Evolutionary conservation across 257 asterid species (phyloP).

Genomic region (Oldenlandia corymbosa): DNA sequence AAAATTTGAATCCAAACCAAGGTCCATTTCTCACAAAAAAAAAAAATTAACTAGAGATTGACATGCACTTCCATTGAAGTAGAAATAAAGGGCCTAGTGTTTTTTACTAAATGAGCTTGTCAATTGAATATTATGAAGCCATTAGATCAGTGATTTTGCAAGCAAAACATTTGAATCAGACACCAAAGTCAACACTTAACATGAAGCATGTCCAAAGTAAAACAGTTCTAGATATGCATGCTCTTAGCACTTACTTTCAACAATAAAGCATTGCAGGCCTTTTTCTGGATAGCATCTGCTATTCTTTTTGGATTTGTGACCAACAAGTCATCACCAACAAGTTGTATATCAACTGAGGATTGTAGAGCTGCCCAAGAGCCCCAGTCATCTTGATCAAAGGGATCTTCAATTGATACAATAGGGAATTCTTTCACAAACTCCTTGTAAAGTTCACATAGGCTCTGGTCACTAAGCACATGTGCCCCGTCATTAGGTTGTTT

Average conservation of each 20-base stretch:
- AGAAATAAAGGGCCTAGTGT: neutral
- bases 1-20: neutral
- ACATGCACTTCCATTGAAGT: neutral
- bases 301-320: constrained; percentile 96
- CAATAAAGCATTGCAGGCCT: constrained; percentile 92
- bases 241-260: constrained; percentile 50
- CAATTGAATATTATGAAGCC: neutral
- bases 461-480: constrained; percentile 65
- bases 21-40: neutral
- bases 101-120: neutral
- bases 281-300: constrained; percentile 78
- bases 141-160: neutral
- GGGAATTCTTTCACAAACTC: constrained; percentile 89
- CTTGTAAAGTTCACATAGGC: constrained; percentile 72
- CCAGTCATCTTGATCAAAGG: constrained; percentile 99
- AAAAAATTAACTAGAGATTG: neutral
- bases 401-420: constrained; percentile 94
- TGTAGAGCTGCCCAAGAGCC: constrained; percentile 83
- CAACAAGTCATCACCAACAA: constrained; percentile 89
- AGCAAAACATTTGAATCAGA: neutral
- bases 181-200: neutral
- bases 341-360: constrained; percentile 78
- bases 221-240: neutral
- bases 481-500: constrained; percentile 96
- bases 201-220: neutral